These are phyloP conservation scores for Xylaria grammica DNA, from an alignment of 495 filamentous ascomycete genomes.

Conservation along the genomic window DNA sequence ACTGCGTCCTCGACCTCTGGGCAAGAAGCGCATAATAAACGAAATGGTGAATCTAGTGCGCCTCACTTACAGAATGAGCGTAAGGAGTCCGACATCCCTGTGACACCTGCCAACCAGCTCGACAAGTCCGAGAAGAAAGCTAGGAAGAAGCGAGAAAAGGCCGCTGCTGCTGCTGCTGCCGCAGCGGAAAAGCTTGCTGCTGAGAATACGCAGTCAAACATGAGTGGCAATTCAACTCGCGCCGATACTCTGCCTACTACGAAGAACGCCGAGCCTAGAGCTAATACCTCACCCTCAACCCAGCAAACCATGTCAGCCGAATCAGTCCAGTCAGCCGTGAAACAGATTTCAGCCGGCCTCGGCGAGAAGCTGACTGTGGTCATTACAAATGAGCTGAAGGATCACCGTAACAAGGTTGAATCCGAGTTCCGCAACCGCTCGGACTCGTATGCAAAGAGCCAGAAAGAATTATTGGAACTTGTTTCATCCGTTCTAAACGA, in stretches of 20 bases:
- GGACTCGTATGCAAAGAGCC: slow-evolving; percentile 47
- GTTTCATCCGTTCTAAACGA: slow-evolving; percentile 87
- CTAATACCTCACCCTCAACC: slow-evolving; percentile 22
- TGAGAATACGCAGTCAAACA: slow-evolving; percentile 35
- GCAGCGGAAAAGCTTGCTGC: slow-evolving; percentile 37
- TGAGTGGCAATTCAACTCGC: slow-evolving; percentile 32
- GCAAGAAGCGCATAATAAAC: slow-evolving; percentile 26
- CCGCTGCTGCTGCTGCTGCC: slow-evolving; percentile 38
- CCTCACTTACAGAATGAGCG: slow-evolving; percentile 38
- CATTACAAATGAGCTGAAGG: slow-evolving; percentile 48
- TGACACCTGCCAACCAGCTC: slow-evolving; percentile 42
- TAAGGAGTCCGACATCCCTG: slow-evolving; percentile 43
- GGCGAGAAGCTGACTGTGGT: slow-evolving; percentile 48
- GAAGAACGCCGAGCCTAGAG: slow-evolving; percentile 28
- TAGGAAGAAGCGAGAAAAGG: slow-evolving; percentile 52
- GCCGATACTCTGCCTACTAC: slow-evolving; percentile 19
- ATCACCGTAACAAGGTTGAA: slow-evolving; percentile 48
- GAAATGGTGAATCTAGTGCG: slow-evolving; percentile 23
- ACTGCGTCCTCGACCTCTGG: slow-evolving; percentile 19
- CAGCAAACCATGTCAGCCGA: slow-evolving; percentile 44
- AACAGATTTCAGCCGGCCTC: slow-evolving; percentile 53
- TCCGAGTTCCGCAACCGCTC: slow-evolving; percentile 41
- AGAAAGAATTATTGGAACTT: slow-evolving; percentile 70
- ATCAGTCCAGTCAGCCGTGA: slow-evolving; percentile 48
- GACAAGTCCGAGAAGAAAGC: slow-evolving; percentile 55